Evolutionary conservation across 176 grass and related monocot genomes (phyloP).

Genomic region (Miscanthus lutarioriparius): DNA sequence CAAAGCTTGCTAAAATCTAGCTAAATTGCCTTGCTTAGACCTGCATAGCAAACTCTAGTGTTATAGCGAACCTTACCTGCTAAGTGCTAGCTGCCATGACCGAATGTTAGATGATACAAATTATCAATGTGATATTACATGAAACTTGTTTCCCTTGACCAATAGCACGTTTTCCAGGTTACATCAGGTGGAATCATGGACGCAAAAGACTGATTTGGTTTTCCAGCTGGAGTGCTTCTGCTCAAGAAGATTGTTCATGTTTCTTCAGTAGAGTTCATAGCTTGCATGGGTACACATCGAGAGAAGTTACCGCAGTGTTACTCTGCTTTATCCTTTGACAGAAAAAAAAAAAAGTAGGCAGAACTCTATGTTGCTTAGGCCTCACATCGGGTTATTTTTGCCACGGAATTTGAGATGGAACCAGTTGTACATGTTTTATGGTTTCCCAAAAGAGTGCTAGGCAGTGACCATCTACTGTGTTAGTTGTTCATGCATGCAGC

Average conservation of each 20-base stretch:
- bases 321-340: too few species aligned
- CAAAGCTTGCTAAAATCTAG: neutral
- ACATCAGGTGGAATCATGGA: slow-evolving; percentile 76
- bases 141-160: slow-evolving; percentile 43
- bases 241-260: neutral
- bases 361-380: too few species aligned
- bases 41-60: slow-evolving; percentile 8
- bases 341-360: too few species aligned
- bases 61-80: neutral
- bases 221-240: slow-evolving; percentile 17
- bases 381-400: neutral
- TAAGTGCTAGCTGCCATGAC: neutral
- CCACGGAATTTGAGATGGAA: neutral
- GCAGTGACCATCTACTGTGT: neutral
- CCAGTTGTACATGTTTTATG: neutral
- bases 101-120: neutral
- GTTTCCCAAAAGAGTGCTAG: neutral
- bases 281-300: too few species aligned
- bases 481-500: too few species aligned
- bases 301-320: too few species aligned
- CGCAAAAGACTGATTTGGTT: slow-evolving; percentile 66
- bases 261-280: slow-evolving; percentile 2
- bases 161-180: slow-evolving; percentile 81
- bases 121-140: slow-evolving; percentile 9
- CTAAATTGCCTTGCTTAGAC: neutral